phyloP scores from a whole-genome alignment of 1,284 basidiomycete species.

The Puccinia horiana region DNA sequence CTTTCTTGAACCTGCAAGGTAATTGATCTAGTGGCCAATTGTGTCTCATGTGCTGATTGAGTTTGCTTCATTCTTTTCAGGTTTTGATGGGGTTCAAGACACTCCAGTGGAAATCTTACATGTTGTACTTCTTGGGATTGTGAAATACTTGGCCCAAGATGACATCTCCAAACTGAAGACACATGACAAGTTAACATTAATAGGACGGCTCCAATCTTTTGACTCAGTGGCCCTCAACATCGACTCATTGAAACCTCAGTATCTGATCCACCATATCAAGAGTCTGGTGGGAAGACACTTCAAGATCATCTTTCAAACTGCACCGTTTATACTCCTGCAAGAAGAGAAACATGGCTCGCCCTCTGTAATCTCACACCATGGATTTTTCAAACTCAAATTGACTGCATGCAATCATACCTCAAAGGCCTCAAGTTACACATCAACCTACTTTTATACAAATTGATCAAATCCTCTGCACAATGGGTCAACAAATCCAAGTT shows the following conservation, averaged over 20 bases:
- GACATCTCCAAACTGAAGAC: background rate
- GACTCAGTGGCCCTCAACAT: background rate
- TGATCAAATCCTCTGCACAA: conserved; percentile 55
- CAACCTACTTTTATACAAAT: conserved; percentile 56
- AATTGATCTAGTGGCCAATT: too few species aligned
- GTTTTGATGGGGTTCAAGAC: too few species aligned
- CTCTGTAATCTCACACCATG: conserved; percentile 58
- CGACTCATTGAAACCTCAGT: conserved; percentile 38
- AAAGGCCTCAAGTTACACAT: conserved; percentile 56
- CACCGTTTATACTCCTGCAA: conserved; percentile 59
- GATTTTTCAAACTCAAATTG: conserved; percentile 60
- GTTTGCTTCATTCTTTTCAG: background rate
- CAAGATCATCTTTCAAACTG: conserved; percentile 58
- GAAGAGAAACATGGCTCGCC: conserved; percentile 57
- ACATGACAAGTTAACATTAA: background rate
- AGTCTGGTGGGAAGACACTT: conserved; percentile 60
- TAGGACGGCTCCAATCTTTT: background rate
- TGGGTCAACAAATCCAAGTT: conserved; percentile 62
- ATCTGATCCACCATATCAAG: conserved; percentile 57
- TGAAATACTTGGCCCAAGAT: background rate
- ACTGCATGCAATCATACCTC: conserved; percentile 56
- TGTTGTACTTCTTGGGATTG: conserved; percentile 57
- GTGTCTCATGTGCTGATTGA: background rate
- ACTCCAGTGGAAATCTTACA: too few species aligned
- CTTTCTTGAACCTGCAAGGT: background rate